Conservation (phyloP, 805 yeast species). For the Candida saitoana region DNA sequence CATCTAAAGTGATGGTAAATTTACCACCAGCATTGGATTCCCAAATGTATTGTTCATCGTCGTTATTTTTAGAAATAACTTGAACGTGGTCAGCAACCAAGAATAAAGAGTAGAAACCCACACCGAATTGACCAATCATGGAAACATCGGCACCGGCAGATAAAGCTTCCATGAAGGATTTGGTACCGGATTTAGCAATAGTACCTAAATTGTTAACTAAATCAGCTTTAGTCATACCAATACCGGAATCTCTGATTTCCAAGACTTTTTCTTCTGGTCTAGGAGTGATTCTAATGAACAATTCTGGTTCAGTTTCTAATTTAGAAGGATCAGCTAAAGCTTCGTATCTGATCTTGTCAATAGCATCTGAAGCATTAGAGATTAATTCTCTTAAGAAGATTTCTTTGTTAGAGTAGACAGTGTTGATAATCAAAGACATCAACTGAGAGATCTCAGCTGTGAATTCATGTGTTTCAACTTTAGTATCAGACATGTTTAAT, state of each 20-base stretch:
- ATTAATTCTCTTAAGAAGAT: slow-evolving; percentile 98
- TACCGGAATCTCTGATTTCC: slow-evolving; percentile 99
- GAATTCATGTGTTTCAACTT: slow-evolving; percentile 85
- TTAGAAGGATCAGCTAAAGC: slow-evolving; percentile 88
- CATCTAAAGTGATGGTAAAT: slow-evolving; percentile 92
- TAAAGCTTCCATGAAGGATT: slow-evolving; percentile 98
- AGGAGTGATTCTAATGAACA: slow-evolving; percentile 97
- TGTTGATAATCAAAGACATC: slow-evolving; percentile 99
- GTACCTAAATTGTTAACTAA: slow-evolving; percentile 99
- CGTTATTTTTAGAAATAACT: slow-evolving; percentile 97
- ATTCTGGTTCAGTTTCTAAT: slow-evolving; percentile 92
- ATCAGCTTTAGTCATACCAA: slow-evolving; percentile 99
- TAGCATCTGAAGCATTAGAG: slow-evolving; percentile 98
- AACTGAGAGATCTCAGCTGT: slow-evolving; percentile 99
- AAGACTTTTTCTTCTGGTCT: slow-evolving; percentile 88
- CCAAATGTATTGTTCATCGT: slow-evolving; percentile 99
- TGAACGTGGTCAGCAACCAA: slow-evolving; percentile 98
- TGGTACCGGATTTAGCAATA: slow-evolving; percentile 99
- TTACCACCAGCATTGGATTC: slow-evolving; percentile 99
- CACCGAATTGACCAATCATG: slow-evolving; percentile 99
- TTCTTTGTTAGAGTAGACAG: slow-evolving; percentile 99
- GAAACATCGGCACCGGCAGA: slow-evolving; percentile 99
- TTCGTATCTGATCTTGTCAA: slow-evolving; percentile 97
- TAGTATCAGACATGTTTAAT: slow-evolving; percentile 45
- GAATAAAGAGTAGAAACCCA: slow-evolving; percentile 99